These are phyloP conservation scores for Cercospora janseana DNA, from an alignment of 2,329 filamentous ascomycete genomes.

Conservation along the genomic window DNA sequence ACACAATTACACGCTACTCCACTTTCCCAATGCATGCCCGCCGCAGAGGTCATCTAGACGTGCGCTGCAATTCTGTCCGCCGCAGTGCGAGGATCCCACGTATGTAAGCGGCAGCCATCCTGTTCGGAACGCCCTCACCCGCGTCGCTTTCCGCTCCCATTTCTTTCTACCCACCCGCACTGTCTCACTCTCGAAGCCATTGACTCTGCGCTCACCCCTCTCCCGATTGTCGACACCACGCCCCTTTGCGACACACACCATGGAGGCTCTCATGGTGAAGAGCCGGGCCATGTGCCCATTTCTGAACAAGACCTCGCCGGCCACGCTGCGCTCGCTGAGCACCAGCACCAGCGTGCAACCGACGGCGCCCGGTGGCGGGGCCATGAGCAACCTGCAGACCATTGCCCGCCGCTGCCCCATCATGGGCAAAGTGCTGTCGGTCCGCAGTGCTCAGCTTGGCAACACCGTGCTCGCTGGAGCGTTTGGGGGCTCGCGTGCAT, in stretches of 20 bases:
- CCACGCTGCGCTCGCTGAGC: constrained; percentile 84
- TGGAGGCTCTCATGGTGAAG: constrained; percentile 94
- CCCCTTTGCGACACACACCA: constrained; percentile 41
- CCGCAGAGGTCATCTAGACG: constrained; percentile 12
- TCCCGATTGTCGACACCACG: not conserved
- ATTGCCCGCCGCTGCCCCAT: constrained; percentile 93
- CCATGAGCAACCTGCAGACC: constrained; percentile 95
- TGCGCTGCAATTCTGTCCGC: constrained; percentile 1
- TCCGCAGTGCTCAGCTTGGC: constrained; percentile 62
- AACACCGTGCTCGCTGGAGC: constrained; percentile 49
- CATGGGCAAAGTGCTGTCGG: constrained; percentile 90
- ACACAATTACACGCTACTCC: constrained; percentile 5
- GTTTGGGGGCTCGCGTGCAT: constrained; percentile 51
- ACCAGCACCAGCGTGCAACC: constrained; percentile 66
- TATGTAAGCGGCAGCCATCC: constrained; percentile 7
- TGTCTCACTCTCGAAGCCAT: constrained; percentile 1
- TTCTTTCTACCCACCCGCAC: not conserved
- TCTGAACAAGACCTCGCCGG: constrained; percentile 88
- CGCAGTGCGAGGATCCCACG: not conserved
- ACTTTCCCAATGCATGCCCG: constrained; percentile 6
- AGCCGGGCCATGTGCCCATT: constrained; percentile 97
- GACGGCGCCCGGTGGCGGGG: constrained; percentile 70
- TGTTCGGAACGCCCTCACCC: not conserved
- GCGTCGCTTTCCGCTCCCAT: not conserved
- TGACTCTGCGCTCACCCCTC: not conserved